Percentiles rank a stretch among this genome's conserved stretches.
phyloP scores from a whole-genome alignment of 208 protist genomes.

The Kentomonas sorsogonicus region DNA sequence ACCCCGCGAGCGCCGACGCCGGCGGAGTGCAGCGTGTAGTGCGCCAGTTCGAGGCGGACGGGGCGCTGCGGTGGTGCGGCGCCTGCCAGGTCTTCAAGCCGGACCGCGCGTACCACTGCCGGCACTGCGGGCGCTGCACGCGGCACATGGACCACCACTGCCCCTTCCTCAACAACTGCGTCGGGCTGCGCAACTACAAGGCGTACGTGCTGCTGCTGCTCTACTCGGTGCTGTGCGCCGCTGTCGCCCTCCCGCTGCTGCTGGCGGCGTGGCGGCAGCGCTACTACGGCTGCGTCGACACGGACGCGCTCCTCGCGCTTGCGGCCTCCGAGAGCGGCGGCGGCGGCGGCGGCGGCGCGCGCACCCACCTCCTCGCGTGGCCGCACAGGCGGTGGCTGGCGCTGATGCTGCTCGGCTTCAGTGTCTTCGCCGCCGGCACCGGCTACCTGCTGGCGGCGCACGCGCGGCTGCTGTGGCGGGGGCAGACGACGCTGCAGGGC shows the following conservation, averaged over 20 bases:
- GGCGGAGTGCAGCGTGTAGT: conserved; percentile 20
- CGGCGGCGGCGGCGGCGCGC: not conserved
- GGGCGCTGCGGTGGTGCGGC: conserved; percentile 54
- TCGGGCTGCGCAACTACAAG: conserved; percentile 86
- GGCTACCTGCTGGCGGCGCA: conserved; percentile 33
- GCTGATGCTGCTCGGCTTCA: conserved; percentile 24
- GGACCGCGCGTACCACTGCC: conserved; percentile 78
- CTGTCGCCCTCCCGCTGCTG: conserved; percentile 21
- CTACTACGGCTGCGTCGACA: conserved; percentile 7
- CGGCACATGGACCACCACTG: conserved; percentile 90
- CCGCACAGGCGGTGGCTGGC: conserved; percentile 28
- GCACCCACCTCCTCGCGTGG: not conserved
- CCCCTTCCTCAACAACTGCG: conserved; percentile 88
- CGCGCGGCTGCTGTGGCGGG: conserved; percentile 29
- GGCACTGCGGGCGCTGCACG: conserved; percentile 69
- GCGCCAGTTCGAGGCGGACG: conserved; percentile 20
- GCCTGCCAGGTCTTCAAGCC: conserved; percentile 72
- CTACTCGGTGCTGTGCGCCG: conserved; percentile 35
- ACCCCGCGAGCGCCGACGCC: not conserved
- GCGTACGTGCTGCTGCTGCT: conserved; percentile 72
- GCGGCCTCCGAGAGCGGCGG: not conserved
- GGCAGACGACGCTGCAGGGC: conserved; percentile 38
- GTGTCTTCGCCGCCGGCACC: conserved; percentile 14
- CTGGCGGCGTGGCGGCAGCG: conserved; percentile 7
- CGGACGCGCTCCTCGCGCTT: not conserved